A percentile compares a stretch with the other conserved stretches of the same genome.
phyloP scores from a whole-genome alignment of 441 rosid genomes.

The Geranium incanum region DNA sequence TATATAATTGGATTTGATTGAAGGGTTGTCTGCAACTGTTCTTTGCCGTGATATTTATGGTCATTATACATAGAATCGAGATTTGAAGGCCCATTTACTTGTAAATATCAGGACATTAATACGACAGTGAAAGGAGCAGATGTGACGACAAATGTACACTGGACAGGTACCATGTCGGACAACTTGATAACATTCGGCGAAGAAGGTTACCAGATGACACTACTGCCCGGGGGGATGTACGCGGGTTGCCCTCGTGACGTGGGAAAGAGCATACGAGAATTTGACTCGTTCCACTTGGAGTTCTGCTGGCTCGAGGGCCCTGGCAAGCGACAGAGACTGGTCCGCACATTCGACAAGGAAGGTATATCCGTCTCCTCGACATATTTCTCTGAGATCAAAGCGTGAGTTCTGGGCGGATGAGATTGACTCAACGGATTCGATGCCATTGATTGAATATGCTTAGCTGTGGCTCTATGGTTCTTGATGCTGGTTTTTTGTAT shows the following conservation, averaged over 20 bases:
- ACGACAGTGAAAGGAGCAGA: slow-evolving; percentile 30
- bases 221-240: slow-evolving; percentile 84
- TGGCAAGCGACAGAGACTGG: slow-evolving; percentile 66
- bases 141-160: slow-evolving; percentile 45
- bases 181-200: slow-evolving; percentile 53
- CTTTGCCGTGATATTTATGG: neutral
- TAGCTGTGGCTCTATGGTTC: neutral
- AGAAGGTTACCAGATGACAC: slow-evolving; percentile 57
- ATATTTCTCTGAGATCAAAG: slow-evolving; percentile 52
- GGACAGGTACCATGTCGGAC: slow-evolving; percentile 50
- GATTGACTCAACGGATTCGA: neutral
- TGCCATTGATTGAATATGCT: neutral
- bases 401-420: slow-evolving; percentile 24
- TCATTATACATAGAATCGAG: neutral
- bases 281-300: slow-evolving; percentile 73
- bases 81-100: neutral
- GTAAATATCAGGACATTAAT: slow-evolving; percentile 43
- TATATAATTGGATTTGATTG: neutral
- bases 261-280: slow-evolving; percentile 54
- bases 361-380: slow-evolving; percentile 87
- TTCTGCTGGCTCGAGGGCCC: slow-evolving; percentile 78
- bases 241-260: slow-evolving; percentile 75
- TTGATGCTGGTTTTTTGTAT: neutral
- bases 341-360: slow-evolving; percentile 71
- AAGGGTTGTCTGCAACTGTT: neutral